These are phyloP conservation scores for Amauroascus niger DNA, from an alignment of 2,329 filamentous ascomycete species.

Conservation along the genomic window DNA sequence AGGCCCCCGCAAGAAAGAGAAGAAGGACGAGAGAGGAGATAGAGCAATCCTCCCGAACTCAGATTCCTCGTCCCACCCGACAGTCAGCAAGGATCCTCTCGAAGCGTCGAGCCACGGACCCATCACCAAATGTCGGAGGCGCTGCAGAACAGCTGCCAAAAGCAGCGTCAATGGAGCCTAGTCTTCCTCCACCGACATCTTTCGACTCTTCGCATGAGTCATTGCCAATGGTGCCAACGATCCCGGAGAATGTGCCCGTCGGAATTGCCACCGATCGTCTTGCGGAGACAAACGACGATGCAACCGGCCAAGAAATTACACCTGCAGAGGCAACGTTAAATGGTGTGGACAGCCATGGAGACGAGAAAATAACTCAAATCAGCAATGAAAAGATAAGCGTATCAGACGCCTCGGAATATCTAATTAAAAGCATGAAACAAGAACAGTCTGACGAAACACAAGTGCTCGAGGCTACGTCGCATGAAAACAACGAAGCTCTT, in stretches of 20 bases:
- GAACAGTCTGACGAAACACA: slow-evolving; percentile 4
- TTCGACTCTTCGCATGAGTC: neutral
- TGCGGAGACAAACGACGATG: neutral
- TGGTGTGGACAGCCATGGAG: neutral
- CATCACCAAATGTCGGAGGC: slow-evolving; percentile 6
- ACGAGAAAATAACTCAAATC: neutral
- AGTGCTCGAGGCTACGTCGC: neutral
- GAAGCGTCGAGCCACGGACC: slow-evolving; percentile 9
- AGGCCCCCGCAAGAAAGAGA: slow-evolving; percentile 4
- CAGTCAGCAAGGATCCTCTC: slow-evolving; percentile 16
- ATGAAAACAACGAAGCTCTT: neutral
- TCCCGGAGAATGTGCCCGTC: neutral
- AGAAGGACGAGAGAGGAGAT: slow-evolving; percentile 11
- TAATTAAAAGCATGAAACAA: neutral
- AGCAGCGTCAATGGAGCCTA: slow-evolving; percentile 9
- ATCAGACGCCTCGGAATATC: neutral
- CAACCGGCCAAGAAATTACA: neutral
- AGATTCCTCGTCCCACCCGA: slow-evolving; percentile 13
- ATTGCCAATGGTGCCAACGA: neutral
- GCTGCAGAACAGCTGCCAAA: neutral
- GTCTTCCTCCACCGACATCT: neutral
- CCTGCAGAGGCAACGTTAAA: neutral
- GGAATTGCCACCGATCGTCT: neutral
- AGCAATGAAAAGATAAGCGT: neutral
- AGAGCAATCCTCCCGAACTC: neutral